These are phyloP conservation scores for Trichoderma erinaceum DNA, from an alignment of 495 filamentous ascomycete genomes.

Conservation along the genomic window DNA sequence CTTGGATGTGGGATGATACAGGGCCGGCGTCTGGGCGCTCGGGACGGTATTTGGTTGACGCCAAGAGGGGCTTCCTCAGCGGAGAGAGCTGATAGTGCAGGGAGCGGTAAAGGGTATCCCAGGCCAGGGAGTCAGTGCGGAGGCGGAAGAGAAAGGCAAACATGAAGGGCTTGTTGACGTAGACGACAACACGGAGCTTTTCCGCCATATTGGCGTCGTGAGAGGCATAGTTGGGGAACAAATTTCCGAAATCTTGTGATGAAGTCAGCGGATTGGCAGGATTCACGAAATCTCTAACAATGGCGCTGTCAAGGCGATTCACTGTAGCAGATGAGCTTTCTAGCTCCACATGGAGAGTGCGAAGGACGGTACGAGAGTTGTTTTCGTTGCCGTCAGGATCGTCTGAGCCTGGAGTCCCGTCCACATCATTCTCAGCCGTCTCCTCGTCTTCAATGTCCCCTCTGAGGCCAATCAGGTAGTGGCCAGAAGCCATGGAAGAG, in stretches of 20 bases:
- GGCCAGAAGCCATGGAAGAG: slow-evolving; percentile 34
- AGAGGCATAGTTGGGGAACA: background rate
- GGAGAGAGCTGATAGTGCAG: slow-evolving; percentile 78
- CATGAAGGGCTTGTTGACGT: slow-evolving; percentile 75
- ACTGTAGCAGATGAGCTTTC: slow-evolving; percentile 28
- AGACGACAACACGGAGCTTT: slow-evolving; percentile 65
- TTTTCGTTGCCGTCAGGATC: slow-evolving; percentile 27
- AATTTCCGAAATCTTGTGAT: background rate
- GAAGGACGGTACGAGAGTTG: slow-evolving; percentile 36
- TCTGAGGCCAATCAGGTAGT: slow-evolving; percentile 66
- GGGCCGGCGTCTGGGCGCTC: slow-evolving; percentile 36
- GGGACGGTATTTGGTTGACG: slow-evolving; percentile 54
- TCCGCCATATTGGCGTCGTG: slow-evolving; percentile 47
- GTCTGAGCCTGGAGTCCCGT: background rate
- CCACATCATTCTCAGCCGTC: background rate
- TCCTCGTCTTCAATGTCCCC: slow-evolving; percentile 49
- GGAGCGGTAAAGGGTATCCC: slow-evolving; percentile 66
- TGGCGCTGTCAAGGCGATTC: slow-evolving; percentile 31
- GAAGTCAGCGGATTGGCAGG: slow-evolving; percentile 19
- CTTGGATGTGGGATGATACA: slow-evolving; percentile 56
- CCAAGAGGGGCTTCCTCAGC: slow-evolving; percentile 63
- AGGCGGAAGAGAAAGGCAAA: slow-evolving; percentile 83
- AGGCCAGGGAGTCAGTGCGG: slow-evolving; percentile 57
- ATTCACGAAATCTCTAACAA: slow-evolving; percentile 40
- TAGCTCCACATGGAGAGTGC: slow-evolving; percentile 47